These are phyloP conservation scores for Chalciporus pseudorubinellus DNA, from an alignment of 768 basidiomycete species.

Conservation along the genomic window DNA sequence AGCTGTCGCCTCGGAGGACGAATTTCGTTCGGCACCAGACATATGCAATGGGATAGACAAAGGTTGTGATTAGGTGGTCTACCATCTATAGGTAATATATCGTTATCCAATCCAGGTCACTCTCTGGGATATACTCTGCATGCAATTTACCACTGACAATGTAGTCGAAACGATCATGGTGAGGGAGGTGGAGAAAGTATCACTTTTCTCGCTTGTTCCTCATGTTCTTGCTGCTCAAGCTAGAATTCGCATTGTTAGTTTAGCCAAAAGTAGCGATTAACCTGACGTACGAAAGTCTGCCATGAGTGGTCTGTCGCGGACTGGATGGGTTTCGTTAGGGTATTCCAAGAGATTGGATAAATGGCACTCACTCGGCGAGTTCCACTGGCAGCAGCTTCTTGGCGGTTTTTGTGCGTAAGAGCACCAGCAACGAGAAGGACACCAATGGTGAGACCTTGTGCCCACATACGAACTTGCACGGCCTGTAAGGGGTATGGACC, in stretches of 20 bases:
- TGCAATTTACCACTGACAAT: not conserved
- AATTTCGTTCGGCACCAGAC: not conserved
- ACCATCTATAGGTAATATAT: not conserved
- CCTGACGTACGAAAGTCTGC: constrained; percentile 25
- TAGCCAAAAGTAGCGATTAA: not conserved
- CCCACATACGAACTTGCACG: constrained; percentile 89
- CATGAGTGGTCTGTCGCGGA: constrained; percentile 27
- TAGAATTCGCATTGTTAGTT: constrained; percentile 6
- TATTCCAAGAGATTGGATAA: too few species aligned
- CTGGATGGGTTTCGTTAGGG: constrained; percentile 7
- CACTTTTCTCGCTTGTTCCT: constrained; percentile 18
- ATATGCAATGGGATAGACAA: too few species aligned
- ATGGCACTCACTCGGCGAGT: constrained; percentile 22
- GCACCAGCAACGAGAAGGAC: constrained; percentile 69
- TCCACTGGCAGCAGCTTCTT: constrained; percentile 32
- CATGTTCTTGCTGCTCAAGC: constrained; percentile 30
- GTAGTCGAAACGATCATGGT: too few species aligned
- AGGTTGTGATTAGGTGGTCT: not conserved
- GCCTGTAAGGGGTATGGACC: constrained; percentile 40
- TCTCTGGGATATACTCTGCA: too few species aligned
- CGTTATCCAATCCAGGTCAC: too few species aligned
- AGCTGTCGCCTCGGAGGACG: constrained; percentile 9
- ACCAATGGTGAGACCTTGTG: constrained; percentile 77
- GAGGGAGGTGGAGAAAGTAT: constrained; percentile 1
- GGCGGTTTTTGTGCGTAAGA: constrained; percentile 51